Conservation (phyloP, 305 asterid species). For the Lippia alba region DNA sequence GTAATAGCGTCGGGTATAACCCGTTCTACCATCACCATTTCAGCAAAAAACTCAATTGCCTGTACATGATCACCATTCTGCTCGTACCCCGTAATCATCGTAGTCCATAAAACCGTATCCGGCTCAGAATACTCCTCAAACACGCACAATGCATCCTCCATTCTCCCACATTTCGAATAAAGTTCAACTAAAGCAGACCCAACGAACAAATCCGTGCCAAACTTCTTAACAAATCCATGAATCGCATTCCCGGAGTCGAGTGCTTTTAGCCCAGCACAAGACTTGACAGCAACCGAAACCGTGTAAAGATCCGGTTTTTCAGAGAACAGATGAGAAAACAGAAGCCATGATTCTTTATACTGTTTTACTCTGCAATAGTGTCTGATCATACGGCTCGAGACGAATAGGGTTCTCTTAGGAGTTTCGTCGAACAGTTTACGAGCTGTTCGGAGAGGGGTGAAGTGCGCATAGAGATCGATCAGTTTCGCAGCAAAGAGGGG, state of each 20-base stretch:
- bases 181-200: constrained; percentile 69
- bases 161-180: constrained; percentile 65
- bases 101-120: constrained; percentile 75
- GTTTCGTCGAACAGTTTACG: constrained; percentile 80
- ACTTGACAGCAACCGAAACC: constrained; percentile 54
- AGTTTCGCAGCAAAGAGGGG: constrained; percentile 44
- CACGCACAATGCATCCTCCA: constrained; percentile 55
- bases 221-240: constrained; percentile 68
- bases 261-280: constrained; percentile 59
- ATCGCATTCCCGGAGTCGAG: constrained; percentile 51
- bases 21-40: constrained; percentile 38
- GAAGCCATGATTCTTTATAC: constrained; percentile 45
- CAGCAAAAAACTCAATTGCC: constrained; percentile 53
- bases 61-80: constrained; percentile 48
- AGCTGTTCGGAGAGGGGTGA: constrained; percentile 27
- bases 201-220: constrained; percentile 56
- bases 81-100: constrained; percentile 64
- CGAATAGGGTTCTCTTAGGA: constrained; percentile 41
- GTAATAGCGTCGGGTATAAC: constrained; percentile 51
- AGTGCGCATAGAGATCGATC: constrained; percentile 32
- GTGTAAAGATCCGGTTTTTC: constrained; percentile 58
- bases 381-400: constrained; percentile 55
- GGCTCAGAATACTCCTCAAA: constrained; percentile 68
- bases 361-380: constrained; percentile 46
- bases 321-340: constrained; percentile 47